Base-by-base conservation (phyloP, 345 rosid species). In the Hibiscus trionum region DNA sequence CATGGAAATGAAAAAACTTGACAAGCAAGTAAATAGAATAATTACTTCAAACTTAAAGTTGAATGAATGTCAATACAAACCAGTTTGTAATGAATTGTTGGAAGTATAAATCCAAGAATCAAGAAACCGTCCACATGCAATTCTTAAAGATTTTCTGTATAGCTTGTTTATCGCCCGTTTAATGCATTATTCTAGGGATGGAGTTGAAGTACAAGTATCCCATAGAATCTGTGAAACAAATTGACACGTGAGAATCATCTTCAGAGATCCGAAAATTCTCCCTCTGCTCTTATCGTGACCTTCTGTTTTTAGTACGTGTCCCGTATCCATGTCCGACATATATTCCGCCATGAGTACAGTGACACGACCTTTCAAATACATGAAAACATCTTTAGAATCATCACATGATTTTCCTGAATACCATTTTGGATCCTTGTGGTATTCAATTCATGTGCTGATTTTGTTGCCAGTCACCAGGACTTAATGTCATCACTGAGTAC, bases 401-500 rank as follows among this genome's bases (percentile, higher is more conserved):
- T 55, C 4, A 9, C 26, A 9, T 55, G 59, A 55, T 55, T 55
- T 19, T 7, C 59, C 59, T 55, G 59, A 19, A 3, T 19, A 55
- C 24, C 26, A 7, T 47, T 55, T 55, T 19, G 61, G 11, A 21
- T 21, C 12, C 14, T 11, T 27, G 12, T 57, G 31, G 26, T 57
- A 39, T 14, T 55, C 24, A 21, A 21, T 21, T 9, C 15, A 57
- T 61, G 31, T 19, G 53, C n/a, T 65, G 47, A 49, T 7, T 49
- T 5, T 27, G 7, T 33, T 79, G 62, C 47, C 79, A 83, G 86
- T 56, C 84, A 42, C 87, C 89, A 27, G 88, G 92, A 11, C 50
- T 88, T 8, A 86, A 88, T 71, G 53, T 88, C 24, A 83, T 86
- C 77, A 86, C 92, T 1, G 91, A 87, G 73, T 88, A 86, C 73